phyloP scores from a whole-genome alignment of 176 grass and related monocot genomes.

The Triticum timopheevii region DNA sequence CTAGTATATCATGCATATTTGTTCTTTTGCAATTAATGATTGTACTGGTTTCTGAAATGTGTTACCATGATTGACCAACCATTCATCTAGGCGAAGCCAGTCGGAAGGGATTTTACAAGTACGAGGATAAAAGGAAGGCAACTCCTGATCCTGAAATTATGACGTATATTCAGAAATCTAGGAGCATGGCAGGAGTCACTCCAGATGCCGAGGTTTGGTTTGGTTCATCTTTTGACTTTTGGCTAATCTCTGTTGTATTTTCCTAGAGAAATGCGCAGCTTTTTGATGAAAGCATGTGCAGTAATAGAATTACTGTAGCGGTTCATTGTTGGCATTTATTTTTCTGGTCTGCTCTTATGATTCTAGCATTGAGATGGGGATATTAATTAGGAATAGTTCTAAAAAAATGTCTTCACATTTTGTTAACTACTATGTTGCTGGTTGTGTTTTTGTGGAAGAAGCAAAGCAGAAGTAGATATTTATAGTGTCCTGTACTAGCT shows the following conservation, averaged over 20 bases:
- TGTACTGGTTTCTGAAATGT: background rate
- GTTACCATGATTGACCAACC: background rate
- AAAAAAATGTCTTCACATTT: background rate
- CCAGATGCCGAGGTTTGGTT: conserved; percentile 78
- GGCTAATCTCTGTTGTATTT: background rate
- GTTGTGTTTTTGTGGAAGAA: conserved; percentile 12
- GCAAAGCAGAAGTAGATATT: background rate
- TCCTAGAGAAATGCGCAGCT: background rate
- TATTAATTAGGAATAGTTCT: background rate
- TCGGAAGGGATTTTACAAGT: conserved; percentile 90
- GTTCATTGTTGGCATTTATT: background rate
- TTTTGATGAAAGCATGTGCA: conserved; percentile 1
- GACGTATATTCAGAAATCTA: conserved; percentile 76
- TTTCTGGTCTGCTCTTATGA: background rate
- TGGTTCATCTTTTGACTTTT: conserved; percentile 31
- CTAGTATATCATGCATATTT: conserved; percentile 3
- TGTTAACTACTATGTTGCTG: background rate
- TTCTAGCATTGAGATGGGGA: background rate
- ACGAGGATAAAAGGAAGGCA: conserved; percentile 87
- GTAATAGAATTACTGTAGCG: background rate
- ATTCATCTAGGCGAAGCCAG: conserved; percentile 62
- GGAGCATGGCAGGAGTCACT: conserved; percentile 67
- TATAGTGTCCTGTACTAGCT: background rate
- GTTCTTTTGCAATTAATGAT: conserved; percentile 9
- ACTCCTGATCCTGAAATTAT: conserved; percentile 77